These are phyloP conservation scores for Furcasterigmium furcatum DNA, from an alignment of 2,329 filamentous ascomycete genomes.

Conservation along the genomic window DNA sequence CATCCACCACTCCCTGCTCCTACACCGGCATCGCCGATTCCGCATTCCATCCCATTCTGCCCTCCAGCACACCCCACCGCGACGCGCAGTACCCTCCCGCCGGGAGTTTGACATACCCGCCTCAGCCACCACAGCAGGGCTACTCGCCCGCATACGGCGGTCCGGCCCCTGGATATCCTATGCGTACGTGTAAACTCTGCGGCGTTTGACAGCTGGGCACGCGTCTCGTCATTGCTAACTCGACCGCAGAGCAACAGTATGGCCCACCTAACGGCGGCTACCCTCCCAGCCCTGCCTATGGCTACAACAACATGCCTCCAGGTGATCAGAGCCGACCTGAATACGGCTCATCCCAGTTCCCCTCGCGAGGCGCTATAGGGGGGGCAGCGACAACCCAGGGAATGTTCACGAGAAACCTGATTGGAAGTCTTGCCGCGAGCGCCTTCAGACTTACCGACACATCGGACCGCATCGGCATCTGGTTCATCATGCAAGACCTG, in stretches of 20 bases:
- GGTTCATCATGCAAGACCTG: constrained; percentile 95
- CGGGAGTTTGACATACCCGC: not conserved
- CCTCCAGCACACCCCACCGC: constrained; percentile 6
- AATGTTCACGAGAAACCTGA: constrained; percentile 94
- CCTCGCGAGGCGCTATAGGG: not conserved
- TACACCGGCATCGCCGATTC: constrained; percentile 46
- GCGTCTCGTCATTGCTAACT: not conserved
- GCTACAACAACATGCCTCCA: not conserved
- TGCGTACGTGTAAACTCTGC: constrained; percentile 21
- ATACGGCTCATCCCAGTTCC: constrained; percentile 17
- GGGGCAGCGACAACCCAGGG: constrained; percentile 50
- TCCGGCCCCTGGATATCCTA: constrained; percentile 14
- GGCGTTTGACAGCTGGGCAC: no score
- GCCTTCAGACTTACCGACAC: constrained; percentile 81
- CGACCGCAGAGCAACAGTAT: not conserved
- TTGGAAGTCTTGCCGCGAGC: constrained; percentile 86
- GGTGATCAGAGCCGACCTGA: constrained; percentile 4
- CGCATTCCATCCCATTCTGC: constrained; percentile 17
- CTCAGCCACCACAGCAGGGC: not conserved
- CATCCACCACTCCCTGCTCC: constrained; percentile 73
- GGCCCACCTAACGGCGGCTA: not conserved
- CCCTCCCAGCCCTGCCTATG: not conserved
- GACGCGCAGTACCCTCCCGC: not conserved
- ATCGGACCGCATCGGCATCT: constrained; percentile 80
- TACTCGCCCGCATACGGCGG: constrained; percentile 6